Evolutionary conservation across 2,329 filamentous ascomycete species (phyloP), one percentile per base, ranked within the genome.

Genomic region (Fusarium sp.): DNA sequence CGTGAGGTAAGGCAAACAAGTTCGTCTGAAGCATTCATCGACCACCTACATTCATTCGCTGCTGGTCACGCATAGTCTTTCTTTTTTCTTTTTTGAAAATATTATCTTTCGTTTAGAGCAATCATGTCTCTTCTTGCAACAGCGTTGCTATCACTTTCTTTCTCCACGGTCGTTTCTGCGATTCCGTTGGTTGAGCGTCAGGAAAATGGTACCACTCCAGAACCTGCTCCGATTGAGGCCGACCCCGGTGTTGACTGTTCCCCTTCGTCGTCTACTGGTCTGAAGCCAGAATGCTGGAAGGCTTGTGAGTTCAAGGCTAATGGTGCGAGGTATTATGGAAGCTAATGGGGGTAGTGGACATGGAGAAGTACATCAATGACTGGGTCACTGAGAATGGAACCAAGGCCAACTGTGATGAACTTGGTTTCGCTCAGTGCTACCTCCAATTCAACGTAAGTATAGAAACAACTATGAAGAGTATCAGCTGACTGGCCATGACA

Each of bases 351-450:
- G 4, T 27, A 67, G 64, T 67, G 63, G 63, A 56, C 9, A 67
- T 67, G 64, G 44, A 67, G 10, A 67, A 67, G 38, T 67, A 67
- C n/a, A 67, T 67, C 49, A 67, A 10, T 3, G 56, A 67, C 23
- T 67, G 64, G 64, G 49, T 67, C 11, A 44, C 42, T n/a, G 56
- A 60, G 6, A 67, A 67, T 11, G 63, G 56, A 37, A 55, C 42
- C 6, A 40, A 55, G 17, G 64, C 64, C 33, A 55, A 56, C 17
- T 67, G 64, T 4, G 64, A 27, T 2, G 49, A 50, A 7, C 64
- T 67, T 5, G 64, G 64, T 2, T 67, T 67, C n/a, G 64, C 64
- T 3, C 64, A 67, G 32, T 67, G 64, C 23, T 67, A 41, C 10
- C 17, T 67, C 3, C 64, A 67, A 27, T 61, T 61, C 23, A 67